Conservation (phyloP, 2,329 filamentous ascomycete species). For the Sphaerulina populicola region DNA sequence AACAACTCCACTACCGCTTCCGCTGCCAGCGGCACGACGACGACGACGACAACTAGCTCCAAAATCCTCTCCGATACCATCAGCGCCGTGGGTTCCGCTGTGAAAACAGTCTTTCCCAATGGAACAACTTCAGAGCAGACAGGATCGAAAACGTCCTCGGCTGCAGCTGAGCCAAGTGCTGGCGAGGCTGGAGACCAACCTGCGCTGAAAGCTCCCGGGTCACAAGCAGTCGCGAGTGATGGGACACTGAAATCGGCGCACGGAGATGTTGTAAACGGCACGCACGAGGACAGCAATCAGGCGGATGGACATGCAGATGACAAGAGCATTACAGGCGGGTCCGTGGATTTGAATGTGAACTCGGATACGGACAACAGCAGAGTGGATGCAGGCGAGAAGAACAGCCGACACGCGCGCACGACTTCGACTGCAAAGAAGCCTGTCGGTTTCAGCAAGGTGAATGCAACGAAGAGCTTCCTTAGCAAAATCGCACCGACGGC, state of each 20-base stretch:
- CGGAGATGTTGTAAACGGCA: conserved; percentile 16
- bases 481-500: conserved; percentile 57
- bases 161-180: conserved; percentile 30
- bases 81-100: conserved; percentile 16
- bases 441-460: conserved; percentile 73
- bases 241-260: conserved; percentile 6
- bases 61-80: not conserved
- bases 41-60: not conserved
- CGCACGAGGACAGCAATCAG: conserved; percentile 33
- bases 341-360: conserved; percentile 62
- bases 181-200: conserved; percentile 23
- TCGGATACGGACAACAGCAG: conserved; percentile 69
- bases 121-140: conserved; percentile 3
- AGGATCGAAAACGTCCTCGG: conserved; percentile 14
- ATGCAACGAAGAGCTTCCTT: conserved; percentile 78
- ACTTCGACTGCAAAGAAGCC: conserved; percentile 59
- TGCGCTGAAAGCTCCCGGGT: conserved; percentile 8
- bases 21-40: conserved; percentile 42
- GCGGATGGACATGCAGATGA: conserved; percentile 44
- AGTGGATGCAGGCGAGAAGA: conserved; percentile 47
- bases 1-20: conserved; percentile 46
- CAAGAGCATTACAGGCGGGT: conserved; percentile 53
- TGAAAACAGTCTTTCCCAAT: conserved; percentile 16
- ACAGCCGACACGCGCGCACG: conserved; percentile 50
- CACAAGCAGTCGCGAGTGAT: conserved; percentile 1